Base-by-base conservation (phyloP, 129 eudicot species). In the Pittosporum tobira region DNA sequence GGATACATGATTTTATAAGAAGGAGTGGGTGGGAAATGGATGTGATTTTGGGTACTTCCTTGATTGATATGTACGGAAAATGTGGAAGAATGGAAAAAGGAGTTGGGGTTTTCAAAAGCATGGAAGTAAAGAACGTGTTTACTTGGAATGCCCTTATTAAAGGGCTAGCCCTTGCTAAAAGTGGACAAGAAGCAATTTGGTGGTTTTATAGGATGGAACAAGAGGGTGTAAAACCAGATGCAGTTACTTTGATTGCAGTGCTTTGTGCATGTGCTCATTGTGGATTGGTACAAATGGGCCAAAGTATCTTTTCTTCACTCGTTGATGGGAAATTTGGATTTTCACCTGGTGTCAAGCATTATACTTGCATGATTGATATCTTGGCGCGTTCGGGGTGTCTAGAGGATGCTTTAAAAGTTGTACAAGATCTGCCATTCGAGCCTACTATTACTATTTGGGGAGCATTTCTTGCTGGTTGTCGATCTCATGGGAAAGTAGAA, bases 141-240 rank as follows among this genome's bases (percentile, higher is more conserved):
- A 78, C 94, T 0, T 85, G 88, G 88, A 81, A 81, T 70, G 76
- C 79, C 0, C 25, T 80, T 28, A 69, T 80, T 10, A 81, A 73
- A 31, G 74, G 83, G 66, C 48, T 77, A 3, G 74, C 78, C 24
- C 40, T 72, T n/a, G 65, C 72, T 4, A 75, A 81, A 55, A 67
- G 52, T 48, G 81, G 77, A 22, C 65, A 75, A 31, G 67, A 67
- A 9, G 85, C 76, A 27, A 27, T 85, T 8, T 21, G 61, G 61
- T 81, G 83, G 84, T 78, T 84, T 54, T 38, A 44, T 25, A 69
- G 38, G 58, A 84, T 84, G 88, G 68, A 55, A 7, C 59, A 69
- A 31, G 66, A 62, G 46, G 77, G 79, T 27, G 5, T 68, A 19
- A 73, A 60, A 21, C 84, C 94, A 43, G 80, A 84, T 75, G 80